Conservation (phyloP, 2,329 filamentous ascomycete species). For the Pseudopyrenochaeta lycopersici region DNA sequence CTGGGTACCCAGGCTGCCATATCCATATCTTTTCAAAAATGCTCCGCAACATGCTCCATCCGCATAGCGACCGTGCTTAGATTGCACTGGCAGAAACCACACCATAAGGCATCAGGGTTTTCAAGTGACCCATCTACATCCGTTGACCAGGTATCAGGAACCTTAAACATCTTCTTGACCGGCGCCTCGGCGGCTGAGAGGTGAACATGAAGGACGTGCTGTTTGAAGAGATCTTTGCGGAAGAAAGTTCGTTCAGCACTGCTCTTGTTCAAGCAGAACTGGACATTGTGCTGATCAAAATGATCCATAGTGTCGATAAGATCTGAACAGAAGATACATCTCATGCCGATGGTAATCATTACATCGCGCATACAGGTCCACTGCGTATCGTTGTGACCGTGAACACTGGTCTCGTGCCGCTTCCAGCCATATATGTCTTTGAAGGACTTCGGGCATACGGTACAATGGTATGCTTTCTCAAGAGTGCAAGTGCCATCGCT, state of each 20-base stretch:
- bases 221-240: constrained; percentile 22
- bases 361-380: constrained; percentile 21
- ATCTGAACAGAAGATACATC: constrained; percentile 20
- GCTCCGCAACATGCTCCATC: constrained; percentile 22
- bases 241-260: constrained; percentile 9
- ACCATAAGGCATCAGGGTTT: constrained; percentile 20
- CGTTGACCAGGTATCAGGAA: constrained; percentile 9
- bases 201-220: constrained; percentile 21
- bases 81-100: constrained; percentile 20
- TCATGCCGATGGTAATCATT: neutral
- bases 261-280: constrained; percentile 4
- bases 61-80: constrained; percentile 5
- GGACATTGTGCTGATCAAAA: constrained; percentile 13
- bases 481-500: neutral
- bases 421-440: constrained; percentile 16
- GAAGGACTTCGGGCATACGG: constrained; percentile 15
- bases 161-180: constrained; percentile 4
- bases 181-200: neutral
- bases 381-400: constrained; percentile 7
- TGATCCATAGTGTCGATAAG: constrained; percentile 2
- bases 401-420: constrained; percentile 20
- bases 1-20: constrained; percentile 12
- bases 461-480: constrained; percentile 10
- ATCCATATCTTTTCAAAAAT: constrained; percentile 13
- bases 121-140: neutral